Evolutionary conservation across 208 protist species (phyloP).

Genomic region (Acanthamoeba royreba): DNA sequence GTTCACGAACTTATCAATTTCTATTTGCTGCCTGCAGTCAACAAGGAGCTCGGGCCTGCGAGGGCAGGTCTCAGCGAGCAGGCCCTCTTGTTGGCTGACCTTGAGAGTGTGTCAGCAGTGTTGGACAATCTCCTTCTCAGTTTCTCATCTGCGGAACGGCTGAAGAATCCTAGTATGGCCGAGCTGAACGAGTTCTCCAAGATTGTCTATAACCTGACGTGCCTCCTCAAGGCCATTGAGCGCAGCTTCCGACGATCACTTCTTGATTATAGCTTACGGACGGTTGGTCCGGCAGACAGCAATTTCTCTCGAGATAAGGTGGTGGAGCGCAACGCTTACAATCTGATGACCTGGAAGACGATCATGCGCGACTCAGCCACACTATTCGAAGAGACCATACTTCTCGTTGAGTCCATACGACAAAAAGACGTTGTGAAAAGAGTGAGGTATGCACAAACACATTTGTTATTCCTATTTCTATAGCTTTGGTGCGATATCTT

Average conservation of each 20-base stretch:
- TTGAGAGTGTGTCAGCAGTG: neutral
- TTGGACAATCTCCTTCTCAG: neutral
- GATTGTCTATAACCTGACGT: neutral
- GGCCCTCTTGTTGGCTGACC: neutral
- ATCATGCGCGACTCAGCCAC: neutral
- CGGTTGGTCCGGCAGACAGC: neutral
- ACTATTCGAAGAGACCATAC: neutral
- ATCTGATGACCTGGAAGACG: neutral
- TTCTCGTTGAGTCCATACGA: neutral
- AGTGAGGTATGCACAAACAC: neutral
- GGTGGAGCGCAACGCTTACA: neutral
- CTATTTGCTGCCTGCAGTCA: neutral
- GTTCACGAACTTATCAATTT: neutral
- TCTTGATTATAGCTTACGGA: neutral
- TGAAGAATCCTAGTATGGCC: neutral
- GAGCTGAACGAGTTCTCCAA: constrained; percentile 12
- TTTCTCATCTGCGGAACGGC: neutral
- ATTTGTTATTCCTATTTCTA: neutral
- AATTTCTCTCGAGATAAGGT: neutral
- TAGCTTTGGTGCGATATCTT: neutral
- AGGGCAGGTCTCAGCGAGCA: no score
- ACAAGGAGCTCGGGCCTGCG: no score
- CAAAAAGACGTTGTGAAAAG: neutral
- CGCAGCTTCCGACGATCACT: neutral
- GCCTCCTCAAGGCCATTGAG: neutral